Conservation (phyloP, 2,329 filamentous ascomycete species). For the Lomentospora prolificans region DNA sequence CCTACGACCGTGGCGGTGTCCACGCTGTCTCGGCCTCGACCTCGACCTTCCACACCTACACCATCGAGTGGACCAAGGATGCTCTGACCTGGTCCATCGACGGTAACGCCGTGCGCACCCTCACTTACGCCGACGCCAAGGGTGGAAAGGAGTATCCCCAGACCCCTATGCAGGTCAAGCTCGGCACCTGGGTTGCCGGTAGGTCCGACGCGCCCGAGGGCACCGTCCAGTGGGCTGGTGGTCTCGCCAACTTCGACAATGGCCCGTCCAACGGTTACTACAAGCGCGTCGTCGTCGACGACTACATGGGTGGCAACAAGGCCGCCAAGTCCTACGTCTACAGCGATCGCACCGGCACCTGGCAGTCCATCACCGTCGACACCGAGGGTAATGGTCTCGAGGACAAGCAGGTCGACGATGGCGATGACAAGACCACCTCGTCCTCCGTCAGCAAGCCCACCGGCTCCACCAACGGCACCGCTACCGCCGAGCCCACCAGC, state of each 20-base stretch:
- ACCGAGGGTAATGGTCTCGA: constrained; percentile 7
- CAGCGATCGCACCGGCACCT: constrained; percentile 29
- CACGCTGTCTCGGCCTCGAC: constrained; percentile 41
- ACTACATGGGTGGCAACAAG: constrained; percentile 31
- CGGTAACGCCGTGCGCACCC: constrained; percentile 48
- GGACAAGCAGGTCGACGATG: constrained; percentile 1
- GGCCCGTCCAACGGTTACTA: constrained; percentile 34
- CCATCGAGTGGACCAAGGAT: constrained; percentile 57
- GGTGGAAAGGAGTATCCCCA: constrained; percentile 55
- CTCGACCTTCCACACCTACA: constrained; percentile 52
- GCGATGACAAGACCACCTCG: neutral
- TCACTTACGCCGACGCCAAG: constrained; percentile 49
- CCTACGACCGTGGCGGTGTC: constrained; percentile 53
- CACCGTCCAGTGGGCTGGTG: constrained; percentile 63
- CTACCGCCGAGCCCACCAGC: constrained; percentile 1
- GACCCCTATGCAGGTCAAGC: constrained; percentile 61
- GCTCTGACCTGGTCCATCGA: constrained; percentile 57
- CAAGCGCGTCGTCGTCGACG: constrained; percentile 32
- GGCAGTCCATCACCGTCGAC: constrained; percentile 30
- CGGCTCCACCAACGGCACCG: constrained; percentile 4
- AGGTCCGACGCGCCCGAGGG: constrained; percentile 50
- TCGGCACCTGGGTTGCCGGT: constrained; percentile 59
- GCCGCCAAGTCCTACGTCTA: constrained; percentile 32
- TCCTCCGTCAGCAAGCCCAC: neutral
- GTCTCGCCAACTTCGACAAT: constrained; percentile 34